Conservation (phyloP, 2,329 filamentous ascomycete genomes). For the Colletotrichum truncatum region DNA sequence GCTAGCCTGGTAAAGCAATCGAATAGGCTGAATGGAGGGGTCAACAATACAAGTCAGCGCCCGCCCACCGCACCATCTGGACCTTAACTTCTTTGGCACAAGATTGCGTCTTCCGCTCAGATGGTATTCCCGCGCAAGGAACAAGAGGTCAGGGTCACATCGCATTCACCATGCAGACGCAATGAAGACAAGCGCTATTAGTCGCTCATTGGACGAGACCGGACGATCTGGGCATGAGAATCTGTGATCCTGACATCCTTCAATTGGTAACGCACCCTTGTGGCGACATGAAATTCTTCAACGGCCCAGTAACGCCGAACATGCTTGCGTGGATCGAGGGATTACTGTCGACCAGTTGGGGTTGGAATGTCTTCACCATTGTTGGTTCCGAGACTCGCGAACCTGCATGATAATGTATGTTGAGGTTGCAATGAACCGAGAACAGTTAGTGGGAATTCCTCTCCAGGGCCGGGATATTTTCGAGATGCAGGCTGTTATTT, state of each 20-base stretch:
- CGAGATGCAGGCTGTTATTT: slow-evolving; percentile 12
- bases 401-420: slow-evolving; percentile 21
- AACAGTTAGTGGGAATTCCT: neutral
- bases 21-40: slow-evolving; percentile 14
- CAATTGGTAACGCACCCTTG: slow-evolving; percentile 7
- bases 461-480: slow-evolving; percentile 26
- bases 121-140: neutral
- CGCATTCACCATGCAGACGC: neutral
- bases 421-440: slow-evolving; percentile 21
- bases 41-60: neutral
- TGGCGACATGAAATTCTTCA: slow-evolving; percentile 28
- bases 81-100: neutral
- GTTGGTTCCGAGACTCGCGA: slow-evolving; percentile 26
- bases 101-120: neutral
- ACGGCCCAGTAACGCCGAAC: slow-evolving; percentile 24
- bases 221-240: neutral
- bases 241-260: neutral
- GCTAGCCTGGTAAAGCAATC: slow-evolving; percentile 5
- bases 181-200: neutral
- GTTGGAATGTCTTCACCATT: slow-evolving; percentile 18
- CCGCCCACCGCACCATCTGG: neutral
- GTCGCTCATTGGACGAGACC: slow-evolving; percentile 1
- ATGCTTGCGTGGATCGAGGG: slow-evolving; percentile 26
- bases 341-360: slow-evolving; percentile 15
- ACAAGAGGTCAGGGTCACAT: neutral